Conservation (phyloP, 179 eudicot genomes). For the Nepenthes alata region DNA sequence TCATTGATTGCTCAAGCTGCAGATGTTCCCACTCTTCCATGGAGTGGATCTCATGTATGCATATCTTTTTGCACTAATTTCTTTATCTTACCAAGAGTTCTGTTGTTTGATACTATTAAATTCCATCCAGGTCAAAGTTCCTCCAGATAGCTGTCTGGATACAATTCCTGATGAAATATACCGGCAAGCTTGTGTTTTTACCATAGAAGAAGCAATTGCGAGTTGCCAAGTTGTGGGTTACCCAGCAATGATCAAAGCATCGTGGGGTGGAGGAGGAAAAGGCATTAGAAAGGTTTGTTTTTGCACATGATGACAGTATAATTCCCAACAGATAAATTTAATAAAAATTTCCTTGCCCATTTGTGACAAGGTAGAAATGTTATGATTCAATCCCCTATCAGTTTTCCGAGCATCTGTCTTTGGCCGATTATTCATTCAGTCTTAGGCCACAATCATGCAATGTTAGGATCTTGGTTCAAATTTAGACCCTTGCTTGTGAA, state of each 20-base stretch:
- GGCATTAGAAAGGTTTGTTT: constrained; percentile 92
- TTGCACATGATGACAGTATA: constrained; percentile 5
- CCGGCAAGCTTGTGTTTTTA: constrained; percentile 76
- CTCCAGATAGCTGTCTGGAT: constrained; percentile 62
- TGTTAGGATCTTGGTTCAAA: neutral
- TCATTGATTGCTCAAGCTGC: constrained; percentile 99
- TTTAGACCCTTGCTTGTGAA: neutral
- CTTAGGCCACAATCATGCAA: neutral
- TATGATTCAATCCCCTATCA: neutral
- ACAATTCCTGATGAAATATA: constrained; percentile 86
- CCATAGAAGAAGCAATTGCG: constrained; percentile 88
- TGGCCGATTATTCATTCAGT: neutral
- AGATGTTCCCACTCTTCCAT: constrained; percentile 93
- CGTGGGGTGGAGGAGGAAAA: constrained; percentile 99
- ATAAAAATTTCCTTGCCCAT: too few species aligned
- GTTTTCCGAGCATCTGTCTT: neutral
- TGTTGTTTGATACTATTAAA: neutral
- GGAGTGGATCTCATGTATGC: constrained; percentile 98
- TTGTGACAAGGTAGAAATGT: neutral
- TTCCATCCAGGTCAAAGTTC: constrained; percentile 63
- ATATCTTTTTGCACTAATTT: constrained; percentile 5
- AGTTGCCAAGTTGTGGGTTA: constrained; percentile 96
- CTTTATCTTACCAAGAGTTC: neutral
- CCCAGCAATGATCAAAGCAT: constrained; percentile 99
- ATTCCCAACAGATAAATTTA: neutral